A percentile compares a stretch with the other conserved stretches of the same genome.
Conservation (phyloP, 2,329 filamentous ascomycete species). For the Penicillium corylophilum region DNA sequence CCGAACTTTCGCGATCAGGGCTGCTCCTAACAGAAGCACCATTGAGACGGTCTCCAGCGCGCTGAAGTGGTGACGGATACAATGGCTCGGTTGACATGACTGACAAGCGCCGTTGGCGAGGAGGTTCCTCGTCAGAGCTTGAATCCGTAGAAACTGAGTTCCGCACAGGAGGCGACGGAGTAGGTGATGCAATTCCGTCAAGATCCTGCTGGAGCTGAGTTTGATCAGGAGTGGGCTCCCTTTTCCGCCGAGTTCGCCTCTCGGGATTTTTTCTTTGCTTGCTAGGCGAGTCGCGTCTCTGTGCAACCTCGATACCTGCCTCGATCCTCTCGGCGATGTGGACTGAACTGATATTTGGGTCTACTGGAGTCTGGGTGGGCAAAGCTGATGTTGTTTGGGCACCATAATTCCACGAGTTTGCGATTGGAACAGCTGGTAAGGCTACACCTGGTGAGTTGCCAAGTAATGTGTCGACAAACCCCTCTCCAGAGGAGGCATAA, state of each 20-base stretch:
- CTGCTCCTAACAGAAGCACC: slow-evolving; percentile 16
- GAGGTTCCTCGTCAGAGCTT: slow-evolving; percentile 27
- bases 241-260: slow-evolving; percentile 21
- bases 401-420: slow-evolving; percentile 44
- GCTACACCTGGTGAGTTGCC: slow-evolving; percentile 21
- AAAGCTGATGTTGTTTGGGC: slow-evolving; percentile 36
- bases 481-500: slow-evolving; percentile 9
- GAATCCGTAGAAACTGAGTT: slow-evolving; percentile 34
- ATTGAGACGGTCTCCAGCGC: slow-evolving; percentile 13
- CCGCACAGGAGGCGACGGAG: slow-evolving; percentile 36
- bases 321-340: slow-evolving; percentile 38
- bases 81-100: slow-evolving; percentile 21
- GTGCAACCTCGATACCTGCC: slow-evolving; percentile 23
- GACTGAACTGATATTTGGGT: slow-evolving; percentile 29
- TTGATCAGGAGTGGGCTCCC: slow-evolving; percentile 37
- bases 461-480: slow-evolving; percentile 17
- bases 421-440: slow-evolving; percentile 39
- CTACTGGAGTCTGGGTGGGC: slow-evolving; percentile 34
- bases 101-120: slow-evolving; percentile 18
- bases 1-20: slow-evolving; percentile 21
- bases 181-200: slow-evolving; percentile 25
- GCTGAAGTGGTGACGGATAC: slow-evolving; percentile 31
- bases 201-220: slow-evolving; percentile 31
- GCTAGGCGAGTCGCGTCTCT: slow-evolving; percentile 12
- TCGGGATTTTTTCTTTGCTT: slow-evolving; percentile 7